Evolutionary conservation across 2,329 filamentous ascomycete genomes (phyloP), one percentile per base, ranked within the genome.

Genomic region (Colletotrichum australisinense): DNA sequence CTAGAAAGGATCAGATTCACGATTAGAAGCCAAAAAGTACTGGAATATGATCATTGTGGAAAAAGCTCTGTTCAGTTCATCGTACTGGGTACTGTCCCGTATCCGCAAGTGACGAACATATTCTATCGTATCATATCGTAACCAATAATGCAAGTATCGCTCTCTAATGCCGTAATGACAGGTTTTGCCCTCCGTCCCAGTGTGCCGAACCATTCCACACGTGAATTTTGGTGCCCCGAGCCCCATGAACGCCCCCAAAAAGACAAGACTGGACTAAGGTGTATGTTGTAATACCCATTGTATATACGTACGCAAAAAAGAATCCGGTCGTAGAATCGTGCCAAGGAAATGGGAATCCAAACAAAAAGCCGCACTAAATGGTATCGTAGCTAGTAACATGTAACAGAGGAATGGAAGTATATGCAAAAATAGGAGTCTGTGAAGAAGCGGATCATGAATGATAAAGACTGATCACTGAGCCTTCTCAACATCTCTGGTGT

Each of bases 311-410:
- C 22, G 57, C 63, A 62, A 60, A 53, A 60, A 1, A 56, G 9
- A 69, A 26, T 49, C 60, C 56, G 71, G 67, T 73, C 67, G 35
- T 73, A 49, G 12, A 71, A 53, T 73, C 67, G 35, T 73, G 30
- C 6, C 26, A 30, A 16, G 9, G 42, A 63, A 38, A 64, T 5
- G 6, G 53, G 32, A 62, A 35, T 14, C 12, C 52, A 8, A 70
- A 73, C 22, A 52, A 62, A 32, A 62, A 28, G 59, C 38, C 38
- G 35, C 49, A 46, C 19, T 49, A 59, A 53, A 69, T 59, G 67
- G 67, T 71, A 71, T 73, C 67, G 70, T 71, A 71, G 22, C 62
- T 46, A 2, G 2, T 6, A 52, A 35, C 4, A 59, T 59, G 38
- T 24, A 42, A 70, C 57, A 57, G 30, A 26, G 26, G 49, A 35